Percentiles rank a stretch among this genome's conserved stretches.
These are phyloP conservation scores for Zostera marina DNA, from an alignment of 116 monocot species.

Conservation along the genomic window DNA sequence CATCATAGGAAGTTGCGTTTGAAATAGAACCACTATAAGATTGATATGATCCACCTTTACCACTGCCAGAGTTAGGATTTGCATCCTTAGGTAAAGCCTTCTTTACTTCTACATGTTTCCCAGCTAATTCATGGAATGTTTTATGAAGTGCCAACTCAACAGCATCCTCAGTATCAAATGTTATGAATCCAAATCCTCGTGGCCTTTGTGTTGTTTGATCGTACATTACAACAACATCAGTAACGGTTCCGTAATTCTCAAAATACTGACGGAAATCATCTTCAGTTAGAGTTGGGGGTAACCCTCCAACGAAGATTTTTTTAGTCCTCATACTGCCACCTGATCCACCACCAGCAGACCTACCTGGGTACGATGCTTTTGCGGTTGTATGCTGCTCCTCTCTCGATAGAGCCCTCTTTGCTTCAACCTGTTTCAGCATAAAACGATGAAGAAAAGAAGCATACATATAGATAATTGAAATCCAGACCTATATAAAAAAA, in stretches of 20 bases:
- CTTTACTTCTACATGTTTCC: conserved; percentile 87
- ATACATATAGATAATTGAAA: too few relatives aligned
- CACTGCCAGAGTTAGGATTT: conserved; percentile 24
- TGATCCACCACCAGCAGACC: conserved; percentile 17
- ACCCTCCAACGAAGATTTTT: conserved; percentile 95
- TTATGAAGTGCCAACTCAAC: conserved; percentile 76
- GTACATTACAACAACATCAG: conserved; percentile 93
- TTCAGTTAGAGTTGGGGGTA: conserved; percentile 69
- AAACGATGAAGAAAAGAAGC: too few relatives aligned
- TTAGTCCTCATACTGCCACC: conserved; percentile 44
- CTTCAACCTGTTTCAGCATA: conserved; percentile 51
- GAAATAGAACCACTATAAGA: conserved; percentile 36
- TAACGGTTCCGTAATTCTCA: conserved; percentile 53
- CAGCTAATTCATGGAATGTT: conserved; percentile 78
- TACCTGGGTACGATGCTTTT: conserved; percentile 32
- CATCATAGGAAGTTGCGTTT: conserved; percentile 41
- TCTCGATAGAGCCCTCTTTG: conserved; percentile 83
- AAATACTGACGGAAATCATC: conserved; percentile 83
- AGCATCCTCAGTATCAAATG: conserved; percentile 86
- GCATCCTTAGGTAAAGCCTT: conserved; percentile 85
- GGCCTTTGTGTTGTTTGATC: conserved; percentile 79
- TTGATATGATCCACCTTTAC: conserved; percentile 34
- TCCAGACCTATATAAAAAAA: too few relatives aligned
- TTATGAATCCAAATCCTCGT: conserved; percentile 85
- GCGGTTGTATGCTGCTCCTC: conserved; percentile 73